Conservation (phyloP, 768 basidiomycete genomes). For the Gloeophyllum trabeum region DNA sequence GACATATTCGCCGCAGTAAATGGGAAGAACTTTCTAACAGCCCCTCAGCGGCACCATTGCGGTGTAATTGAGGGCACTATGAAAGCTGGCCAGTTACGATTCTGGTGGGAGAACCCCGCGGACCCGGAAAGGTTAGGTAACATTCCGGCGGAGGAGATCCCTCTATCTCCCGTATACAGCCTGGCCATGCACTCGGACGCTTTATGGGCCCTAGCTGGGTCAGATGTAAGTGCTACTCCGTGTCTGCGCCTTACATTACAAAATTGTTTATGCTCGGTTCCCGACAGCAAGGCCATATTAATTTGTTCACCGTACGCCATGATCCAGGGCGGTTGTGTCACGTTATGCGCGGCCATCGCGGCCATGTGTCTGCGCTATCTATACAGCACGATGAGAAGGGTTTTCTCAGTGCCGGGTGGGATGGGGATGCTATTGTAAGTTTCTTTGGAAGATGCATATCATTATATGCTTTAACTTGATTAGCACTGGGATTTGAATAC, state of each 20-base stretch:
- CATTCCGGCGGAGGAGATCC: constrained; percentile 19
- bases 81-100: constrained; percentile 78
- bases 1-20: constrained; percentile 86
- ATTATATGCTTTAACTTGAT: not conserved
- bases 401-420: constrained; percentile 91
- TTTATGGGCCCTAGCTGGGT: constrained; percentile 84
- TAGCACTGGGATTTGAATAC: constrained; percentile 99
- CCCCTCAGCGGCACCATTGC: constrained; percentile 81
- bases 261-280: no score
- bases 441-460: not conserved
- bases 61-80: constrained; percentile 87
- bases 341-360: constrained; percentile 64
- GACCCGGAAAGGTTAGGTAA: constrained; percentile 11
- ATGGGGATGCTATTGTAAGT: constrained; percentile 77
- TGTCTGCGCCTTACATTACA: constrained; percentile 8
- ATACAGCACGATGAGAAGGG: constrained; percentile 76
- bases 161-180: constrained; percentile 74
- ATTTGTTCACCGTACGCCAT: constrained; percentile 87
- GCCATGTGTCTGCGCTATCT: constrained; percentile 77
- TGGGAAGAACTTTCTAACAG: constrained; percentile 75
- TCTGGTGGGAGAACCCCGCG: constrained; percentile 83
- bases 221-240: constrained; percentile 46
- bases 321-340: constrained; percentile 75
- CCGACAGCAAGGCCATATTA: constrained; percentile 75
- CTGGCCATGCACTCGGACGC: constrained; percentile 89